Percentiles rank a stretch among this genome's conserved stretches.
Conservation (phyloP, 768 basidiomycete species). For the Galerina sulciceps region DNA sequence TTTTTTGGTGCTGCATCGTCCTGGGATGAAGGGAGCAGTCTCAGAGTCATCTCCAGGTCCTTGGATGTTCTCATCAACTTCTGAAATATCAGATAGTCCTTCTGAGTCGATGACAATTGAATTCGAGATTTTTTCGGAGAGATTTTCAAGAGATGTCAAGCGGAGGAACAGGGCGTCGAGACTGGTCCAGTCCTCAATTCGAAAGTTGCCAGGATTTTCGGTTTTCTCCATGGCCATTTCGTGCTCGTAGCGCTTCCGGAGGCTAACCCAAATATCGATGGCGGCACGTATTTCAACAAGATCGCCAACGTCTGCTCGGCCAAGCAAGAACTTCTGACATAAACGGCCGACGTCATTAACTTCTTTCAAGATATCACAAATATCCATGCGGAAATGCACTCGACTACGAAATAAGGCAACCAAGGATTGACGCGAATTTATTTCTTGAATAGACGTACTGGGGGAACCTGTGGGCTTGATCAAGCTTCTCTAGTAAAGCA, state of each 20-base stretch:
- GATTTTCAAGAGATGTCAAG: slow-evolving; percentile 50
- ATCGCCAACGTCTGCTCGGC: slow-evolving; percentile 69
- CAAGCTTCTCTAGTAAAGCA: slow-evolving; percentile 3
- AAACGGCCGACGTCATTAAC: slow-evolving; percentile 76
- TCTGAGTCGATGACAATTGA: slow-evolving; percentile 40
- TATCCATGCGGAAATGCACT: slow-evolving; percentile 67
- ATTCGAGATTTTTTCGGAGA: slow-evolving; percentile 60
- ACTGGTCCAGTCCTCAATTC: slow-evolving; percentile 53
- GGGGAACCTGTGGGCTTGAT: slow-evolving; percentile 66
- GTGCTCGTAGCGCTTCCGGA: slow-evolving; percentile 53
- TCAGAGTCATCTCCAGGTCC: slow-evolving; percentile 5
- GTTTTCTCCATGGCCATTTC: slow-evolving; percentile 59
- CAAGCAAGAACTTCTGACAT: slow-evolving; percentile 75
- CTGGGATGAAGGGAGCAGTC: slow-evolving; percentile 1
- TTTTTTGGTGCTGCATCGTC: slow-evolving; percentile 36
- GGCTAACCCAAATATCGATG: slow-evolving; percentile 59
- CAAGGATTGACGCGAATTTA: slow-evolving; percentile 74
- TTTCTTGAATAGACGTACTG: slow-evolving; percentile 74
- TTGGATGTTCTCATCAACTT: slow-evolving; percentile 13
- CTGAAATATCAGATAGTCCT: slow-evolving; percentile 3
- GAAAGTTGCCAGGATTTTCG: slow-evolving; percentile 31
- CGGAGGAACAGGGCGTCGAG: slow-evolving; percentile 57
- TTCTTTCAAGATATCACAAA: slow-evolving; percentile 55
- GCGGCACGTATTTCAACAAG: slow-evolving; percentile 67
- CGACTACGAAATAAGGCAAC: slow-evolving; percentile 71